These are phyloP conservation scores for Penicillium longicatenatum DNA, from an alignment of 495 filamentous ascomycete genomes.

Conservation along the genomic window DNA sequence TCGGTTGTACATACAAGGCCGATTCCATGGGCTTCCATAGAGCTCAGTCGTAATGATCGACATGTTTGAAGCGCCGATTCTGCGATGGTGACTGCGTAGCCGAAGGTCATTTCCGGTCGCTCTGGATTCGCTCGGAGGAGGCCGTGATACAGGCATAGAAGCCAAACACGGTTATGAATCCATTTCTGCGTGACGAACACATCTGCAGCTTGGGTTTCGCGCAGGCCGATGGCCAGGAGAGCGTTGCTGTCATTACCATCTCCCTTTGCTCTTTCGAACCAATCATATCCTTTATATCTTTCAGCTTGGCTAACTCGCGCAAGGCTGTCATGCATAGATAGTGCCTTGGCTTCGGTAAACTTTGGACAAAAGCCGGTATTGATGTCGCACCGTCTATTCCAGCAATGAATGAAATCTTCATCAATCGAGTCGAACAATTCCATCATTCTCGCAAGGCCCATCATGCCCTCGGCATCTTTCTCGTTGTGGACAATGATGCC, in stretches of 20 bases:
- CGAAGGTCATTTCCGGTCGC: constrained; percentile 61
- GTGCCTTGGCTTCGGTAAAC: constrained; percentile 38
- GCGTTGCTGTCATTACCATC: constrained; percentile 37
- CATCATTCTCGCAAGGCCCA: constrained; percentile 45
- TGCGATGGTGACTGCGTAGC: constrained; percentile 70
- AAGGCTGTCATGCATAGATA: constrained; percentile 40
- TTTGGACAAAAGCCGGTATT: constrained; percentile 35
- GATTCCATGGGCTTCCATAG: constrained; percentile 74
- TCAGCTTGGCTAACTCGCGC: constrained; percentile 32
- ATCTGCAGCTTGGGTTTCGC: constrained; percentile 70
- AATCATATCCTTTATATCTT: constrained; percentile 61
- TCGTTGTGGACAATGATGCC: constrained; percentile 49
- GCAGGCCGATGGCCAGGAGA: constrained; percentile 48
- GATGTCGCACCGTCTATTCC: constrained; percentile 42
- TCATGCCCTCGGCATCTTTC: constrained; percentile 46
- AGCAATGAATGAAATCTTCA: constrained; percentile 45
- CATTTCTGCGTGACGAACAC: constrained; percentile 75
- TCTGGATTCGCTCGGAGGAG: constrained; percentile 54
- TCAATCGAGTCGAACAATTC: constrained; percentile 47
- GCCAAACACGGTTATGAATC: constrained; percentile 83
- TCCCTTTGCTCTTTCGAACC: constrained; percentile 55
- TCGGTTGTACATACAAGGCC: constrained; percentile 56
- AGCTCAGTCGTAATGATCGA: constrained; percentile 59
- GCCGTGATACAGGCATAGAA: constrained; percentile 59
- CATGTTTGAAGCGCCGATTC: constrained; percentile 64